Evolutionary conservation across 2,329 filamentous ascomycete species (phyloP).

Genomic region (Chaetomium strumarium): DNA sequence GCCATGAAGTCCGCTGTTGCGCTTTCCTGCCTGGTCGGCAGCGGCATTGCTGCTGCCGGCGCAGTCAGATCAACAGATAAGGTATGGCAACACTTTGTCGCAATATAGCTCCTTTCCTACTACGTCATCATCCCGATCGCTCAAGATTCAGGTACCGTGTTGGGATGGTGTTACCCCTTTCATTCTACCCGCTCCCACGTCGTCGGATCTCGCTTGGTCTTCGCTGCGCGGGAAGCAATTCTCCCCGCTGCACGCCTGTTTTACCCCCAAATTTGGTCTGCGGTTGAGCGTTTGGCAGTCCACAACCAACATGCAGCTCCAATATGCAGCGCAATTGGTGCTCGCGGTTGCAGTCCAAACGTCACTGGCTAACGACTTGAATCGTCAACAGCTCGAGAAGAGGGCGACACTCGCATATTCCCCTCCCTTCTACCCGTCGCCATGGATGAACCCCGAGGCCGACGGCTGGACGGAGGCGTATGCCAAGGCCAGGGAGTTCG

Average conservation of each 20-base stretch:
- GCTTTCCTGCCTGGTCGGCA: slow-evolving; percentile 23
- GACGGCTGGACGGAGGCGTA: slow-evolving; percentile 72
- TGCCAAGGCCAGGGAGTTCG: slow-evolving; percentile 67
- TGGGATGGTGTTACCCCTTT: background rate
- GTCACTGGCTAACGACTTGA: slow-evolving; percentile 21
- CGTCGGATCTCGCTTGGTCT: background rate
- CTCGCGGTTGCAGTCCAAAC: slow-evolving; percentile 1
- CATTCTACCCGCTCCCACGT: background rate
- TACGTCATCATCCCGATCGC: background rate
- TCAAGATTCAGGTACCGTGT: background rate
- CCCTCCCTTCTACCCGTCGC: slow-evolving; percentile 71
- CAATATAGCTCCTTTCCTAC: background rate
- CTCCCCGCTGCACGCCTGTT: slow-evolving; percentile 12
- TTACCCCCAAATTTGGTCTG: slow-evolving; percentile 15
- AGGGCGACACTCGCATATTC: slow-evolving; percentile 34
- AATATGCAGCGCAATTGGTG: slow-evolving; percentile 15
- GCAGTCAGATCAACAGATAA: slow-evolving; percentile 13
- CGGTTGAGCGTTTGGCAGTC: slow-evolving; percentile 9
- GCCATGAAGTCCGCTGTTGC: slow-evolving; percentile 24
- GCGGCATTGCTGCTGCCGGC: slow-evolving; percentile 20
- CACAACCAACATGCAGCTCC: slow-evolving; percentile 18
- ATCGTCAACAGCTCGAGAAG: slow-evolving; percentile 21
- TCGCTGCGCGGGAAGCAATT: background rate
- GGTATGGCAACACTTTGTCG: slow-evolving; percentile 8
- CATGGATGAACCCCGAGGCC: slow-evolving; percentile 73